Conservation (phyloP, 352 stramenopile genomes). For the Phytophthora sp. region DNA sequence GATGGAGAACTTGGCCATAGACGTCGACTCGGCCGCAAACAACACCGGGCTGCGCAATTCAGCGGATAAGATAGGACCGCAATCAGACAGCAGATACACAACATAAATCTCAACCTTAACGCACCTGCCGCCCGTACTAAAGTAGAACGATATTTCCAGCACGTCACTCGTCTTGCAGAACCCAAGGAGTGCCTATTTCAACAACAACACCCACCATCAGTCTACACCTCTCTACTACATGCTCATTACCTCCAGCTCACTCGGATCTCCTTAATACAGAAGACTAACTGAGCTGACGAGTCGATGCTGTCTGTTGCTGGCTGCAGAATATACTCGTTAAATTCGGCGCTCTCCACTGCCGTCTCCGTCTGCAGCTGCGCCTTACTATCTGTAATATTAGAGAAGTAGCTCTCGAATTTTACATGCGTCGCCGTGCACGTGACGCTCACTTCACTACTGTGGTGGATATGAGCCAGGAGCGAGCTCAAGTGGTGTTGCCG, state of each 20-base stretch:
- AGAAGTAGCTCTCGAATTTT: slow-evolving; percentile 85
- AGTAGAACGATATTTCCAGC: slow-evolving; percentile 77
- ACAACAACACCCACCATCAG: slow-evolving; percentile 15
- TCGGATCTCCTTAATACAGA: slow-evolving; percentile 83
- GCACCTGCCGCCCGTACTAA: slow-evolving; percentile 68
- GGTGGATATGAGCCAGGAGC: slow-evolving; percentile 80
- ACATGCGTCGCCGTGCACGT: slow-evolving; percentile 67
- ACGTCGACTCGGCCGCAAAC: slow-evolving; percentile 74
- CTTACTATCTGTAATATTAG: slow-evolving; percentile 66
- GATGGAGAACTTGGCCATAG: slow-evolving; percentile 69
- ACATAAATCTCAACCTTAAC: background rate
- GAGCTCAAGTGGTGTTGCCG: slow-evolving; percentile 79
- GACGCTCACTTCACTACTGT: slow-evolving; percentile 80
- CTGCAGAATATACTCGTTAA: slow-evolving; percentile 72
- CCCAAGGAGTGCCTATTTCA: slow-evolving; percentile 58
- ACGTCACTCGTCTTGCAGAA: slow-evolving; percentile 86
- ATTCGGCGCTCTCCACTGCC: slow-evolving; percentile 77
- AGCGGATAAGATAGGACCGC: background rate
- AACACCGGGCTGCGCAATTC: slow-evolving; percentile 62
- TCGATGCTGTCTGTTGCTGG: slow-evolving; percentile 46
- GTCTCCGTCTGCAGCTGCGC: slow-evolving; percentile 85
- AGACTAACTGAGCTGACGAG: slow-evolving; percentile 76
- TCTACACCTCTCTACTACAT: background rate
- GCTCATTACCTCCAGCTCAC: slow-evolving; percentile 27
- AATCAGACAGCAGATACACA: slow-evolving; percentile 9